phyloP scores from a whole-genome alignment of 2,329 filamentous ascomycete genomes.

The Calonectria multiphialidica region DNA sequence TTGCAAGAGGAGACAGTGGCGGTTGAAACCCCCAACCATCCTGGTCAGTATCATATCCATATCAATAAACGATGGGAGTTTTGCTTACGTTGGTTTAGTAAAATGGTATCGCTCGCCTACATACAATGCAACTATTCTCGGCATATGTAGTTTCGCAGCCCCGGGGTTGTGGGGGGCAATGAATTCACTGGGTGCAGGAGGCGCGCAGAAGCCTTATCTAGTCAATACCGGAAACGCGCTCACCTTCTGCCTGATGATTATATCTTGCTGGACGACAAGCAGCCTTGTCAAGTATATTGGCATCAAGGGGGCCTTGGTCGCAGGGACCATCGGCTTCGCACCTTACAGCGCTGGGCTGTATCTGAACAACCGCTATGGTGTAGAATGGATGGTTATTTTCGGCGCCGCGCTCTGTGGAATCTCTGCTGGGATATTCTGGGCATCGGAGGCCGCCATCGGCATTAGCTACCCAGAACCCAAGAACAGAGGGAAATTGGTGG shows the following conservation, averaged over 20 bases:
- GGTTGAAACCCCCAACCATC: not conserved
- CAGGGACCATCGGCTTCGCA: constrained; percentile 58
- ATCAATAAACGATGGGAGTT: not conserved
- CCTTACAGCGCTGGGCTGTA: constrained; percentile 58
- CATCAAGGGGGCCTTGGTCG: constrained; percentile 51
- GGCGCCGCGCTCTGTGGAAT: constrained; percentile 56
- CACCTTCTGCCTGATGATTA: constrained; percentile 59
- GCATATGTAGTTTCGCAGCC: constrained; percentile 45
- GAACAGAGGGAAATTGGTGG: constrained; percentile 70
- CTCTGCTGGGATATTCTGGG: constrained; percentile 53
- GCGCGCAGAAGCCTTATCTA: constrained; percentile 71
- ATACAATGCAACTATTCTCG: constrained; percentile 46
- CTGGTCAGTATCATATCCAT: not conserved
- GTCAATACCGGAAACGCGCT: constrained; percentile 70
- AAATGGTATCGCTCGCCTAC: constrained; percentile 43
- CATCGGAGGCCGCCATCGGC: constrained; percentile 49
- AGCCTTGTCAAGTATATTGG: constrained; percentile 41
- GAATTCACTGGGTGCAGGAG: constrained; percentile 50
- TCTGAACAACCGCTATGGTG: constrained; percentile 57
- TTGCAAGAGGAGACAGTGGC: not conserved
- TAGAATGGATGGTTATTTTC: constrained; percentile 58
- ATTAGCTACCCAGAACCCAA: constrained; percentile 76
- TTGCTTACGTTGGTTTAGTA: constrained; percentile 7
- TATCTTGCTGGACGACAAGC: constrained; percentile 63
- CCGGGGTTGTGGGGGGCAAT: constrained; percentile 46